phyloP scores from a whole-genome alignment of 2,329 filamentous ascomycete species.

The Phoma sp. region DNA sequence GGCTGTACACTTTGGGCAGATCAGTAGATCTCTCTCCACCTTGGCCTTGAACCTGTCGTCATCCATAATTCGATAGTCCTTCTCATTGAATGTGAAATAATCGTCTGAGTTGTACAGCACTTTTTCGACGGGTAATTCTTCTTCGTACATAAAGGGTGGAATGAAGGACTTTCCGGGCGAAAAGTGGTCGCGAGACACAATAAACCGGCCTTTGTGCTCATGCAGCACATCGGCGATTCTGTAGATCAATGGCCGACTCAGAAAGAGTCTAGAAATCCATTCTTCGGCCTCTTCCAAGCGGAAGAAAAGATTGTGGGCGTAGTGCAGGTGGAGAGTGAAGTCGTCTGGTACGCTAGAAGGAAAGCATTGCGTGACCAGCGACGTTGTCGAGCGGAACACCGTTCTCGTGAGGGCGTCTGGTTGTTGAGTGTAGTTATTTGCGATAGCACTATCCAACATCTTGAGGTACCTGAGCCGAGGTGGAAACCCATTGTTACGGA shows the following conservation, averaged over 20 bases:
- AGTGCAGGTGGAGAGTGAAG: slow-evolving; percentile 31
- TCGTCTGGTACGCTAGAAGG: slow-evolving; percentile 15
- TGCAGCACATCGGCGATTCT: slow-evolving; percentile 31
- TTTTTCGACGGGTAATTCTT: slow-evolving; percentile 36
- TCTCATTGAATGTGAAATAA: slow-evolving; percentile 36
- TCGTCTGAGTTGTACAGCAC: slow-evolving; percentile 38
- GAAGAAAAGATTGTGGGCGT: slow-evolving; percentile 21
- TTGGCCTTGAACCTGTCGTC: slow-evolving; percentile 29
- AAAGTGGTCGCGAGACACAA: slow-evolving; percentile 35
- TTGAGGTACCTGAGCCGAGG: slow-evolving; percentile 34
- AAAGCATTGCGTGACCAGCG: slow-evolving; percentile 25
- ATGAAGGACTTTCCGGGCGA: slow-evolving; percentile 28
- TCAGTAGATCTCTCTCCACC: slow-evolving; percentile 16
- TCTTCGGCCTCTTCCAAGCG: slow-evolving; percentile 4
- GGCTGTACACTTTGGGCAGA: slow-evolving; percentile 20
- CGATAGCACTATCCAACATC: slow-evolving; percentile 33
- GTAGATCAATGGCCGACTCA: slow-evolving; percentile 35
- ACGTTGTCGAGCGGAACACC: slow-evolving; percentile 22
- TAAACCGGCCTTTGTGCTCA: slow-evolving; percentile 27
- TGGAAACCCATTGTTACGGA: slow-evolving; percentile 33
- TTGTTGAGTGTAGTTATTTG: slow-evolving; percentile 25
- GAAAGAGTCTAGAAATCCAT: slow-evolving; percentile 23
- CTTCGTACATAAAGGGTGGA: slow-evolving; percentile 45
- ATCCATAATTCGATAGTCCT: slow-evolving; percentile 32
- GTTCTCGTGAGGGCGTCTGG: slow-evolving; percentile 22